Evolutionary conservation across 257 asterid genomes (phyloP).

Genomic region (Gentiana straminea): DNA sequence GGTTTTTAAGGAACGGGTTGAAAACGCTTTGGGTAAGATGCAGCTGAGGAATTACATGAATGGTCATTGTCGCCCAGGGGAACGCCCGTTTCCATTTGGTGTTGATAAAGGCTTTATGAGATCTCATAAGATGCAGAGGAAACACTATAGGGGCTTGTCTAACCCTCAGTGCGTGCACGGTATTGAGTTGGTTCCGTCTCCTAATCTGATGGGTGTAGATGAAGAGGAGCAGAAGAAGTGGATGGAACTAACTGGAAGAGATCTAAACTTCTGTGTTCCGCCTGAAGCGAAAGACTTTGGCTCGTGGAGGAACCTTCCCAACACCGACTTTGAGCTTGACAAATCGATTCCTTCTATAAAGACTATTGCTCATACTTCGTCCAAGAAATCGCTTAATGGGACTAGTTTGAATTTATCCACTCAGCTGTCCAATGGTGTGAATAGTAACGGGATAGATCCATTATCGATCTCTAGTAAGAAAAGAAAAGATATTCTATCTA

Average conservation of each 20-base stretch:
- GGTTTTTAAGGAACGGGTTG: conserved; percentile 74
- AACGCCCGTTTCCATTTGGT: conserved; percentile 61
- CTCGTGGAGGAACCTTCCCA: conserved; percentile 60
- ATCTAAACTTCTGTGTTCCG: conserved; percentile 35
- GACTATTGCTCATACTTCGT: conserved; percentile 27
- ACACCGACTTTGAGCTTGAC: conserved; percentile 58
- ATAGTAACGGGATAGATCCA: conserved; percentile 37
- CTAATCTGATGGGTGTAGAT: conserved; percentile 36
- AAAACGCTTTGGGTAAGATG: conserved; percentile 73
- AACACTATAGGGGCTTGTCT: conserved; percentile 63
- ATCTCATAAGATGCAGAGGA: conserved; percentile 69
- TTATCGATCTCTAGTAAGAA: conserved; percentile 43
- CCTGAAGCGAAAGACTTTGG: conserved; percentile 53
- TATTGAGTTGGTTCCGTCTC: conserved; percentile 45
- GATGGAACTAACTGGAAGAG: conserved; percentile 59
- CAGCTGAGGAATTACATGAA: conserved; percentile 72
- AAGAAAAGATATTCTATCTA: conserved; percentile 41
- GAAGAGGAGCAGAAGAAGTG: conserved; percentile 64
- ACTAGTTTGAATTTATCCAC: conserved; percentile 52
- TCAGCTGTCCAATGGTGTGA: conserved; percentile 29
- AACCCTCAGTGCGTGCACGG: conserved; percentile 82
- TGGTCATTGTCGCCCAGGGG: conserved; percentile 73
- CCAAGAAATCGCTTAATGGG: conserved; percentile 53
- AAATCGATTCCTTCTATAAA: conserved; percentile 31
- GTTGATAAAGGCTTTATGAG: conserved; percentile 57